Evolutionary conservation across 768 basidiomycete genomes (phyloP).

Genomic region (Kwoniella europaea): DNA sequence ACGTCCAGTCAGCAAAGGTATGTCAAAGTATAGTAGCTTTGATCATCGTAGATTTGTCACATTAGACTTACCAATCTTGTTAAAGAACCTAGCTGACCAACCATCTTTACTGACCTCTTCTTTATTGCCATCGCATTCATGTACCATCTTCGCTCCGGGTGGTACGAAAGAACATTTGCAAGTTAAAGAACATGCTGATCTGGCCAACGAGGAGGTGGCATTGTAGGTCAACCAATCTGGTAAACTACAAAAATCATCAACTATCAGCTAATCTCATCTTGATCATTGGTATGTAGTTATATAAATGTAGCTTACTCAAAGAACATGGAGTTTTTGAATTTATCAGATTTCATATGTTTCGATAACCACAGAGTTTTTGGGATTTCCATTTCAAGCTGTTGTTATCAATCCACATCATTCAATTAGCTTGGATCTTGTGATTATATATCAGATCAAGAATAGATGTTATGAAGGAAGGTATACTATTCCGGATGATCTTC

Average conservation of each 20-base stretch:
- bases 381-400: slow-evolving; percentile 94
- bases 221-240: slow-evolving; percentile 96
- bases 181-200: slow-evolving; percentile 89
- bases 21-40: too few species aligned
- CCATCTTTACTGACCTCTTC: slow-evolving; percentile 64
- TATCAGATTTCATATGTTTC: slow-evolving; percentile 73
- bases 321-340: slow-evolving; percentile 64
- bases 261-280: slow-evolving; percentile 47
- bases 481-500: background rate
- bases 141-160: slow-evolving; percentile 58
- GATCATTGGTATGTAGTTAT: slow-evolving; percentile 12
- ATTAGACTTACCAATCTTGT: slow-evolving; percentile 70
- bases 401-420: background rate
- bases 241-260: slow-evolving; percentile 69
- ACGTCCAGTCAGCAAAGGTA: too few species aligned
- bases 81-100: slow-evolving; percentile 88
- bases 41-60: too few species aligned
- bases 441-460: too few species aligned
- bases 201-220: slow-evolving; percentile 73
- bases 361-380: slow-evolving; percentile 98
- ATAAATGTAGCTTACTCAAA: slow-evolving; percentile 57
- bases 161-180: slow-evolving; percentile 97
- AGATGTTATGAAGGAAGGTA: too few species aligned
- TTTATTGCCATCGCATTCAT: slow-evolving; percentile 51
- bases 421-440: background rate